These are phyloP conservation scores for Apiotrichum porosum DNA, from an alignment of 1,284 basidiomycete genomes.

Conservation along the genomic window DNA sequence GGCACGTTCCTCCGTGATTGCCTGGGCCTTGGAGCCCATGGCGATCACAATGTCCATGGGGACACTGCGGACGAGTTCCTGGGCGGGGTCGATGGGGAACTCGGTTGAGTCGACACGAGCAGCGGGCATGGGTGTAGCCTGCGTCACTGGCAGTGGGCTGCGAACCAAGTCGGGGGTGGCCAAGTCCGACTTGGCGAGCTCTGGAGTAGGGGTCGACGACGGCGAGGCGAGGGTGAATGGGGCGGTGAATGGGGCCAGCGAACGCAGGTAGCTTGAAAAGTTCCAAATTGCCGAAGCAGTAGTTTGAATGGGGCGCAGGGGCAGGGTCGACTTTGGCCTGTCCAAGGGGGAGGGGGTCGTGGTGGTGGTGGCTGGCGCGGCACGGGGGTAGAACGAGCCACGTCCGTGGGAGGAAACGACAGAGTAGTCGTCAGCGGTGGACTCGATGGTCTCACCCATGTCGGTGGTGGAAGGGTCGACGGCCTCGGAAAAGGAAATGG, in stretches of 20 bases:
- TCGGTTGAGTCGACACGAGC: not conserved
- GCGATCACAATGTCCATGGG: slow-evolving; percentile 43
- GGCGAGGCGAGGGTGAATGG: slow-evolving; percentile 2
- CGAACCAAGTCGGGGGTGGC: no score
- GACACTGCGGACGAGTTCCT: slow-evolving; percentile 37
- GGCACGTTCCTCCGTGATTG: slow-evolving; percentile 17
- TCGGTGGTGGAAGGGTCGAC: slow-evolving; percentile 32
- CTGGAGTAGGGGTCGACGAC: not conserved
- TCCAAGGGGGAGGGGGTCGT: not conserved
- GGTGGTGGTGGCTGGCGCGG: not conserved
- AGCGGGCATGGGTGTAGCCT: not conserved
- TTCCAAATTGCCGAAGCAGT: slow-evolving; percentile 39
- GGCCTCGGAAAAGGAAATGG: slow-evolving; percentile 40
- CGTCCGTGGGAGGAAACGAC: slow-evolving; percentile 20
- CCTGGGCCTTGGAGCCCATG: slow-evolving; percentile 14
- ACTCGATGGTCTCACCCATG: slow-evolving; percentile 26
- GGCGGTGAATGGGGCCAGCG: slow-evolving; percentile 34
- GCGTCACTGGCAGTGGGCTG: not conserved
- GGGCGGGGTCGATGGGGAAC: slow-evolving; percentile 7
- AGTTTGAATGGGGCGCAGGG: slow-evolving; percentile 26
- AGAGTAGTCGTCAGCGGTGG: slow-evolving; percentile 31
- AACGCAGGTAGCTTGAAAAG: slow-evolving; percentile 35
- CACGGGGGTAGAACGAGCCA: slow-evolving; percentile 4
- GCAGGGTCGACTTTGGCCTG: slow-evolving; percentile 14
- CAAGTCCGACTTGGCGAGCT: no score